Base-by-base conservation (phyloP, 352 stramenopile genomes). In the Phytophthora crassamura region DNA sequence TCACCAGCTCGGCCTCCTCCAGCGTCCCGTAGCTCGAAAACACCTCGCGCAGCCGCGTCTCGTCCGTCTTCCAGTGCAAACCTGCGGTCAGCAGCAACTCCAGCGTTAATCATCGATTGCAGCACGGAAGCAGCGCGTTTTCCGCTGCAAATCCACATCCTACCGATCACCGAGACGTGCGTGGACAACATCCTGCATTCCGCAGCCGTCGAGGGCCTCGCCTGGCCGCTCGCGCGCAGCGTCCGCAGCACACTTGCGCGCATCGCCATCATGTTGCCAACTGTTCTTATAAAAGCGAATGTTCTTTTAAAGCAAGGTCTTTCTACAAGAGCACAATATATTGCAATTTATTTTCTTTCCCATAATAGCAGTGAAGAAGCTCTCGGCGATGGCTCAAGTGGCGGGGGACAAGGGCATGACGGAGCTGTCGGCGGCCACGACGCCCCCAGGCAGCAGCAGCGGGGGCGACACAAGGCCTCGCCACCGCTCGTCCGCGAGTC, bases 11-110 rank as follows among this genome's bases (percentile, higher is more conserved):
- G 14, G 84, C 84, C 72, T 84, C 61, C 45, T 93, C 73, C 7
- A 93, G 68, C 22, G 64, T 81, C 25, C 85, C 85, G 42, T 77
- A 91, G 5, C 18, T 40, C 2, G 56, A 50, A 59, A 93, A 93
- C 20, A 77, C 78, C 51, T 90, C 42, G 6, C 74, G 81, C 54
- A 94, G 59, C 25, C 80, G 80, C 56, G 74, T 84, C 64, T 92
- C 78, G 54, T 94, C 85, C 43, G 85, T 94, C 78, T 91, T 93
- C 84, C 79, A 90, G 71, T 93, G 84, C 53, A 93, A 67, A 57
- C 84, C 84, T 93, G 50, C 18, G 36, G 20, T 33, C 18, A 33
- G 12, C 11, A 48, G 48, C 40, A 1, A 32, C 15, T 7, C 12
- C 51, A 57, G 49, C 35, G 25, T 59, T 58, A 53, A 62, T 32